Evolutionary conservation across 768 basidiomycete species (phyloP).

Genomic region (Boletus speciosus): DNA sequence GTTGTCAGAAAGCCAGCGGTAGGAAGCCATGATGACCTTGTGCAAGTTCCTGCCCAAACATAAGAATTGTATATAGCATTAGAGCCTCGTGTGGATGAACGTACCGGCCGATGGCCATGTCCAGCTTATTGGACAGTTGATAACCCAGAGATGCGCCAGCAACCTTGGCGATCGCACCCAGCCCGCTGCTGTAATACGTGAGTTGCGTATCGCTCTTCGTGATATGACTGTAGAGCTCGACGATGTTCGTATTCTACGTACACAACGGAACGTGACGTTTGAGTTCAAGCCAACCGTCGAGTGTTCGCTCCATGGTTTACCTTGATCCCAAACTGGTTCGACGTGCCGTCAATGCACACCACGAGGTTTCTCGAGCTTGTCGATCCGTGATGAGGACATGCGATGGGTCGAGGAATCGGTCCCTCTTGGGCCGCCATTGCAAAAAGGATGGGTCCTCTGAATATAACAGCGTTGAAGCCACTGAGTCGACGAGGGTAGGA

Average conservation of each 20-base stretch:
- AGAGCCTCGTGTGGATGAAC: background rate
- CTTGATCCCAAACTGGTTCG: constrained; percentile 36
- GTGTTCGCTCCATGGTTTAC: constrained; percentile 11
- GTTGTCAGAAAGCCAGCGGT: constrained; percentile 41
- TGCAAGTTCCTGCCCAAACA: constrained; percentile 33
- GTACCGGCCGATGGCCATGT: constrained; percentile 39
- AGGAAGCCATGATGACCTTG: constrained; percentile 33
- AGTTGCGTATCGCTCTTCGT: constrained; percentile 34
- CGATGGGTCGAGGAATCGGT: background rate
- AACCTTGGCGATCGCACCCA: constrained; percentile 34
- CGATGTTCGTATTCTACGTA: constrained; percentile 39
- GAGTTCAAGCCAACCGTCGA: background rate
- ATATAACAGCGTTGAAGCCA: background rate
- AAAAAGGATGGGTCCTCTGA: background rate
- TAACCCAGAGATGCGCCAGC: constrained; percentile 15
- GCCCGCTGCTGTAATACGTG: constrained; percentile 41
- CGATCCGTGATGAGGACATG: constrained; percentile 1
- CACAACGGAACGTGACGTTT: background rate
- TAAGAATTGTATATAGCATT: background rate
- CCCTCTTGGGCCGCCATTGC: constrained; percentile 6
- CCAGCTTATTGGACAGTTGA: constrained; percentile 26
- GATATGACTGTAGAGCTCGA: constrained; percentile 38
- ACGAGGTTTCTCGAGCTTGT: constrained; percentile 17
- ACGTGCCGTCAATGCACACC: constrained; percentile 41
- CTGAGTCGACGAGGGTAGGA: background rate